Base-by-base conservation (phyloP, 345 rosid species). In the Melaleuca alternifolia region DNA sequence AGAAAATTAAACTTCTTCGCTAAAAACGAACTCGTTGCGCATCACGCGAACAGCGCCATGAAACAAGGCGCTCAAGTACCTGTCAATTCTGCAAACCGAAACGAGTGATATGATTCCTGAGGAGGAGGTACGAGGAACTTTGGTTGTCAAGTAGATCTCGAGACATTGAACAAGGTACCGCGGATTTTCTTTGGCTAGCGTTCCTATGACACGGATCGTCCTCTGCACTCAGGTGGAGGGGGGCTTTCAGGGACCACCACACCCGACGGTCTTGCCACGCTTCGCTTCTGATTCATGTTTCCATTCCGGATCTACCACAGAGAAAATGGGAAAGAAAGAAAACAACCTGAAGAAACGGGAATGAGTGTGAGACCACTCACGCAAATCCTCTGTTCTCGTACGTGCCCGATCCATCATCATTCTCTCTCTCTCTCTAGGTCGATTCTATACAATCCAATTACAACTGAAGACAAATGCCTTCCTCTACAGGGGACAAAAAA, bases 401-500 rank as follows among this genome's bases (percentile, higher is more conserved):
- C 16, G 30, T 11, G 65, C 15, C 10, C 11, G 77, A 65, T 65
- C 23, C 77, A 2, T 30, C 23, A 2, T 65, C 5, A 15, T 30
- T 33, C 79, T 71, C 79, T 18, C 30, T 33, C 79, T 71, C 79
- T 18, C 79, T 71, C 46, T 18, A 2, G 48, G 41, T 41, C 48
- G 48, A 71, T 71, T 71, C 57, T 37, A 18, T 10, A 5, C 79
- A 5, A 37, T 10, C 24, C 48, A 21, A 18, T 18, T 11, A 20
- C 24, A 71, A 18, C 6, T 5, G 21, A 9, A 33, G 16, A 71
- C 24, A 4, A 33, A 16, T 33, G 9, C 46, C 16, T 65, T 46
- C 16, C 23, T 33, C 3, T 20, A 15, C 7, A 11, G 0, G 0
- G 6, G 13, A 6, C 41, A 30, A 1, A 2, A 16, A 65, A 16